Evolutionary conservation across 352 stramenopile species (phyloP), one percentile per base, ranked within the genome.

Genomic region (Blastocystis sp.): DNA sequence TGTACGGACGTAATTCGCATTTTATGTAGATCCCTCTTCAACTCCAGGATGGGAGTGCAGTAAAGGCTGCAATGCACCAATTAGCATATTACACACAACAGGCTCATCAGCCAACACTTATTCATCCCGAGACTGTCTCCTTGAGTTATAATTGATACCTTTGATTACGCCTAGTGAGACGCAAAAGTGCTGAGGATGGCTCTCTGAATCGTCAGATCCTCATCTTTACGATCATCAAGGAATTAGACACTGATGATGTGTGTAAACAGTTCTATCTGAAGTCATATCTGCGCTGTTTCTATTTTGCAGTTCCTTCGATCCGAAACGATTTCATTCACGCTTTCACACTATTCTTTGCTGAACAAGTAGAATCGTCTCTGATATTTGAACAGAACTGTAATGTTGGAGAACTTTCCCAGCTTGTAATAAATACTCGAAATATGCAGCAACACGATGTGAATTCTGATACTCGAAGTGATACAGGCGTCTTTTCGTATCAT

Each of bases 181-280:
- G 44, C 35, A n/a, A 78, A 78, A 56, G 19, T 24, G 66, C 56
- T 13, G 19, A 33, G 5, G 13, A 62, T 33, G 56, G 56, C 3
- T 62, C 56, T 7, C 56, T 33, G 56, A 17, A 84, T 11, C 73
- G 73, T 17, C 27, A 9, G 24, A 17, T 58, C 22, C 53, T 84
- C 15, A 15, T 84, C 13, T 64, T 56, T 13, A 42, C 44, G 3
- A 30, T 84, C 13, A 84, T 84, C 24, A 15, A 42, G 24, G 73
- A 84, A 42, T 27, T 84, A 24, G 56, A 84, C 51, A 69, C 48
- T 2, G 13, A 53, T 13, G 53, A 84, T 42, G 27, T 30, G 3
- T 66, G 59, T 22, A 84, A 84, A 30, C 22, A 54, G n/a, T 84
- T 84, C 56, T 84, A 84, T 42, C 48, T 84, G 51, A 84, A 62